Evolutionary conservation across 2,329 filamentous ascomycete species (phyloP), one percentile per base, ranked within the genome.

Genomic region (Xylariaceae sp.): DNA sequence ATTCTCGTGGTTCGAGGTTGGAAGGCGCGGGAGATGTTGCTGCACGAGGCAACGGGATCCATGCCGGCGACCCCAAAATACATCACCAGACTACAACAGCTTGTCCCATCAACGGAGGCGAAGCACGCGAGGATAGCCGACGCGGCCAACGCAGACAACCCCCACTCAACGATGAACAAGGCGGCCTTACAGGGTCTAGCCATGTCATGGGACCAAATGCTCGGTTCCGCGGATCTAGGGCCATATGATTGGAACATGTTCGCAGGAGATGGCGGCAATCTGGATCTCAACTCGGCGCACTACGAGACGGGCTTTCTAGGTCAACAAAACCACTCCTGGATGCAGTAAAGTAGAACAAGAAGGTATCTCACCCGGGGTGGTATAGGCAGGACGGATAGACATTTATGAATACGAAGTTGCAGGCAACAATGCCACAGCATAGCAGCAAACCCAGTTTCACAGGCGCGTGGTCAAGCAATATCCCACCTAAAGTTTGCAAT

Each of bases 1-100:
- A 68, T 75, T 18, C 74, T 76, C 41, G 70, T 76, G 3, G 68
- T 82, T 53, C 76, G 75, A 58, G 80, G 76, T 0, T 84, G 80
- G 80, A 73, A 69, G 54, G 69, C 67, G n/a, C 74, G 80, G 10
- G 77, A 80, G 59, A 68, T 70, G 30, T 67, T 72, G 0, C 65
- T 78, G 13, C 57, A 61, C 2, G 65, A 71, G 41, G 53, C 61
- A 36, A 64, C 62, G 4, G 76, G 77, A 0, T 62, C 67, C 16
- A 48, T 62, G 1, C 68, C 76, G 13, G 67, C 75, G 15, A 70
- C 68, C 15, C 80, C 80, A 0, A 59, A 60, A 3, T 82, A 73
- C 44, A 72, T 84, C 36, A 61, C 67, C 16, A 75, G 70, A 37
- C 68, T 83, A 10, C 74, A 72, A 40, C 65, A 71, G 1, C 60